Conservation (phyloP, 2,329 filamentous ascomycete genomes). For the Xylaria arbuscula region DNA sequence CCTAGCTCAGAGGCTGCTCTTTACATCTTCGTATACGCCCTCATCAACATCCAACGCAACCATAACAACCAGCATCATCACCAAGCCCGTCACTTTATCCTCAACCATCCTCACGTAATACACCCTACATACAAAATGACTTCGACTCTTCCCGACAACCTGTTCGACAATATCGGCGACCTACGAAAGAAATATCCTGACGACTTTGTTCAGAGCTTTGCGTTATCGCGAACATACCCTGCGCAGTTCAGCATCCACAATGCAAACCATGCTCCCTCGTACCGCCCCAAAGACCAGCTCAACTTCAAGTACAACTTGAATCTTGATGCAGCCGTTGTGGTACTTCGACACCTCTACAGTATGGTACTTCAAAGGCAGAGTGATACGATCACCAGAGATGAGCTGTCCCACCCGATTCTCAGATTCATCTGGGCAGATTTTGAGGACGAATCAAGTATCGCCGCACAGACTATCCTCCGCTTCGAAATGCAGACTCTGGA, state of each 20-base stretch:
- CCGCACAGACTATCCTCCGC: conserved; percentile 6
- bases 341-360: conserved; percentile 22
- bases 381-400: background rate
- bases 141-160: background rate
- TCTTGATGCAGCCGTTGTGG: conserved; percentile 8
- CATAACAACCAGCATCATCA: too few species aligned
- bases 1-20: too few species aligned
- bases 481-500: conserved; percentile 4
- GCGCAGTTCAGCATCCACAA: background rate
- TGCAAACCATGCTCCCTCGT: background rate
- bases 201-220: background rate
- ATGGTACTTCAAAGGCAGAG: background rate
- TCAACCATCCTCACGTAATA: too few species aligned
- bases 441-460: background rate
- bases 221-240: conserved; percentile 2
- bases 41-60: too few species aligned
- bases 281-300: background rate
- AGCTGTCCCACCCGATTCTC: background rate
- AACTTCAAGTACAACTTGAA: conserved; percentile 6
- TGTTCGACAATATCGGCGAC: conserved; percentile 9
- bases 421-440: conserved; percentile 19
- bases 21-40: too few species aligned
- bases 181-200: background rate
- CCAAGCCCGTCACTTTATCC: too few species aligned
- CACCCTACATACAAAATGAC: too few species aligned